phyloP scores from a whole-genome alignment of 139 green algal species.

The Chlamydomonas incerta region DNA sequence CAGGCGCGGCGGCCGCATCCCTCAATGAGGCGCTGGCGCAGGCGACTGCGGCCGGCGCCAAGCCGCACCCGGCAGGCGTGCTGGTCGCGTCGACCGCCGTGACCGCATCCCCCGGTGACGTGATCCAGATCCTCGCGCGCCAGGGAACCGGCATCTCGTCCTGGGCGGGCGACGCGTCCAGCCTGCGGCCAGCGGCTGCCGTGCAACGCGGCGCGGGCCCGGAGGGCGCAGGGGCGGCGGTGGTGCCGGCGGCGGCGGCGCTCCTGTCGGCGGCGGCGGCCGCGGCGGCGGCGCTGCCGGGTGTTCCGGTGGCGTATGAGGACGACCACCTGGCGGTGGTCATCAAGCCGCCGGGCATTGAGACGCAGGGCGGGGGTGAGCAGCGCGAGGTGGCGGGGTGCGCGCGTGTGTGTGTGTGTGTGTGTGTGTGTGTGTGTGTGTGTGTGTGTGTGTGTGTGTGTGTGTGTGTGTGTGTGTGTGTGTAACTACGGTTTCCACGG shows the following conservation, averaged over 20 bases:
- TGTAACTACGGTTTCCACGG: too few relatives aligned
- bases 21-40: not conserved
- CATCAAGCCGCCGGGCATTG: constrained; percentile 55
- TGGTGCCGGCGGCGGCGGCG: not conserved
- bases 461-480: too few relatives aligned
- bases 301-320: constrained; percentile 52
- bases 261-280: not conserved
- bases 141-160: not conserved
- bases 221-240: not conserved
- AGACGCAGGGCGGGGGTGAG: constrained; percentile 24
- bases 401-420: too few relatives aligned
- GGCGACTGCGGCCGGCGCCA: not conserved
- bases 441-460: too few relatives aligned
- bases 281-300: not conserved
- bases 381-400: too few relatives aligned
- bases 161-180: not conserved
- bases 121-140: constrained; percentile 11
- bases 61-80: not conserved
- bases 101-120: not conserved
- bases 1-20: too few relatives aligned
- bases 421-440: too few relatives aligned
- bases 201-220: not conserved
- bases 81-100: not conserved
- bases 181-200: not conserved
- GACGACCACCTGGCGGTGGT: constrained; percentile 62